Percentiles rank a stretch among this genome's conserved stretches.
Conservation (phyloP, 179 eudicot species). For the Silene coronaria region DNA sequence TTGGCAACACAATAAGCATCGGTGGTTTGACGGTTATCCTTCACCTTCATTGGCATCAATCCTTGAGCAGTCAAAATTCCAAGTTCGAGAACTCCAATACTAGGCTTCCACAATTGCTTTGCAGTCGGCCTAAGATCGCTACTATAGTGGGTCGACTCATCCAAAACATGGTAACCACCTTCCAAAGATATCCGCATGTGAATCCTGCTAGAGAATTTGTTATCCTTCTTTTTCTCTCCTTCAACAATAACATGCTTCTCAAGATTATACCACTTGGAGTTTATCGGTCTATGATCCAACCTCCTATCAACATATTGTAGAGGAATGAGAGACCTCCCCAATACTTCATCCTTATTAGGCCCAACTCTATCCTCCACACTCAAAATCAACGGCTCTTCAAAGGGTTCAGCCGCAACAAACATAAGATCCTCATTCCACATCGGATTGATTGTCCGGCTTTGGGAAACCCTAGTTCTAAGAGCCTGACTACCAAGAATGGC, state of each 20-base stretch:
- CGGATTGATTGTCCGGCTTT: slow-evolving; percentile 54
- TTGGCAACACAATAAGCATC: slow-evolving; percentile 83
- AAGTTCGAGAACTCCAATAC: slow-evolving; percentile 68
- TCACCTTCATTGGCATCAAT: slow-evolving; percentile 65
- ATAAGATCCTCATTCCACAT: slow-evolving; percentile 78
- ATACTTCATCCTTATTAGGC: slow-evolving; percentile 54
- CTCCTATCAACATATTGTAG: slow-evolving; percentile 58
- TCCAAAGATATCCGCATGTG: slow-evolving; percentile 69
- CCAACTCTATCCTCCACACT: slow-evolving; percentile 70
- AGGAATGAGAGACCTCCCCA: slow-evolving; percentile 55
- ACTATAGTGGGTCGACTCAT: slow-evolving; percentile 74
- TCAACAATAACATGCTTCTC: slow-evolving; percentile 56
- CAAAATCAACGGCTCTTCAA: slow-evolving; percentile 69
- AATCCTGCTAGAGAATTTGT: slow-evolving; percentile 59
- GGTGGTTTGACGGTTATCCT: slow-evolving; percentile 55
- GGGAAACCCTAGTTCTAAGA: slow-evolving; percentile 53
- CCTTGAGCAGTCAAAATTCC: slow-evolving; percentile 70
- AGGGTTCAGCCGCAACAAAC: slow-evolving; percentile 82
- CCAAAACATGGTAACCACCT: slow-evolving; percentile 79
- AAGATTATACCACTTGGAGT: slow-evolving; percentile 57
- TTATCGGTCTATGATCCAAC: slow-evolving; percentile 53
- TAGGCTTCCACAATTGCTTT: slow-evolving; percentile 61
- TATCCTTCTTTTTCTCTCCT: slow-evolving; percentile 62
- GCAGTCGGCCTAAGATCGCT: slow-evolving; percentile 77
- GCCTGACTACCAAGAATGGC: slow-evolving; percentile 56